These are phyloP conservation scores for Meira nashicola DNA, from an alignment of 1,284 basidiomycete species.

Conservation along the genomic window DNA sequence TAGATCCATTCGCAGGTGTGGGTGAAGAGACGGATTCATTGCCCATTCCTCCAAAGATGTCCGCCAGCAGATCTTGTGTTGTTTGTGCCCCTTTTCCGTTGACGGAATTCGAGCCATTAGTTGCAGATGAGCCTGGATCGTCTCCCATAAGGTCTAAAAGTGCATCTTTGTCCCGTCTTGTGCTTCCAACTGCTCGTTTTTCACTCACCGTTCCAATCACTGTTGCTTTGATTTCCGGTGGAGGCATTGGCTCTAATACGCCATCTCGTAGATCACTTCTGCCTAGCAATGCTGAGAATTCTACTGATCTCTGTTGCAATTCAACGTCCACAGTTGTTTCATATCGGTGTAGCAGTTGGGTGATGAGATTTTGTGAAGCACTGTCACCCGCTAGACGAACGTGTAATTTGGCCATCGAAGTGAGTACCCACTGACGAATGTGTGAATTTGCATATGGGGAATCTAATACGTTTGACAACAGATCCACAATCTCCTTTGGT, in stretches of 20 bases:
- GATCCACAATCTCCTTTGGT: constrained; percentile 77
- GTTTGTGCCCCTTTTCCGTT: constrained; percentile 56
- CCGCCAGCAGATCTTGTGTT: constrained; percentile 83
- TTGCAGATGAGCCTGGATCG: constrained; percentile 23
- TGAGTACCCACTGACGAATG: constrained; percentile 85
- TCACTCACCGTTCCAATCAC: constrained; percentile 46
- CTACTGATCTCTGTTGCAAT: constrained; percentile 89
- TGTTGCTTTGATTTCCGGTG: constrained; percentile 72
- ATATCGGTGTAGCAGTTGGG: constrained; percentile 72
- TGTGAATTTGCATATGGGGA: constrained; percentile 91
- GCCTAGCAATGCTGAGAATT: constrained; percentile 79
- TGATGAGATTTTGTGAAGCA: constrained; percentile 66
- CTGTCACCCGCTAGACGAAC: constrained; percentile 62
- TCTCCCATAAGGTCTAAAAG: constrained; percentile 46
- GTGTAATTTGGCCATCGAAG: constrained; percentile 83
- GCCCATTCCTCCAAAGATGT: constrained; percentile 73
- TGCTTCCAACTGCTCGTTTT: constrained; percentile 43
- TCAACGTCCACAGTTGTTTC: constrained; percentile 80
- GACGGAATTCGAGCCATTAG: background rate
- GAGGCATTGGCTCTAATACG: constrained; percentile 95
- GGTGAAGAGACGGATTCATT: constrained; percentile 53
- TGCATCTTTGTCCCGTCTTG: constrained; percentile 38
- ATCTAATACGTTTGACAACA: constrained; percentile 78
- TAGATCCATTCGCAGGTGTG: constrained; percentile 12
- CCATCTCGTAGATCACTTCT: constrained; percentile 69